These are phyloP conservation scores for Aspergillus sp. DNA, from an alignment of 2,329 filamentous ascomycete species.

Conservation along the genomic window DNA sequence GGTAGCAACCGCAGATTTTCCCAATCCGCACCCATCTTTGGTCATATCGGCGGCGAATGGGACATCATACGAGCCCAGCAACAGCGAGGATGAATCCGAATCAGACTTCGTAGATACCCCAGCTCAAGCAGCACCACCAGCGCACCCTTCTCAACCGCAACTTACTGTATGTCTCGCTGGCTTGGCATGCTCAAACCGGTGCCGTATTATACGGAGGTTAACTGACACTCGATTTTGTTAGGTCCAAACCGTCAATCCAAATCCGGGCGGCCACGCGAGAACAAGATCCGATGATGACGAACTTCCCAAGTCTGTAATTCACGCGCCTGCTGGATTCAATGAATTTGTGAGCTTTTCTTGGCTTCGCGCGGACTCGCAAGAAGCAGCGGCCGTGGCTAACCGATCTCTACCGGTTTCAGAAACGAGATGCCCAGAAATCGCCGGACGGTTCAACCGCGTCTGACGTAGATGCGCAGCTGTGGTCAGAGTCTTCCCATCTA, in stretches of 20 bases:
- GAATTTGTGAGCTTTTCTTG: slow-evolving; percentile 66
- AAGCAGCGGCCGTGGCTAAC: background rate
- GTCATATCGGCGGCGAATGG: slow-evolving; percentile 10
- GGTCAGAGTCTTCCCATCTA: slow-evolving; percentile 1
- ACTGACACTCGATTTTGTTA: slow-evolving; percentile 20
- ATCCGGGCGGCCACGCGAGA: slow-evolving; percentile 19
- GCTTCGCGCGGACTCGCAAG: background rate
- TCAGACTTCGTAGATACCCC: background rate
- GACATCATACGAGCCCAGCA: background rate
- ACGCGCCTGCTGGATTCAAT: slow-evolving; percentile 81
- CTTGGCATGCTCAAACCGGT: background rate
- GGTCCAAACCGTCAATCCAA: slow-evolving; percentile 36
- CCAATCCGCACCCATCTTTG: slow-evolving; percentile 11
- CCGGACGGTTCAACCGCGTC: slow-evolving; percentile 18
- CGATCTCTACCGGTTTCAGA: slow-evolving; percentile 4
- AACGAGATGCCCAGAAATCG: slow-evolving; percentile 9
- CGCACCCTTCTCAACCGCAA: slow-evolving; percentile 21
- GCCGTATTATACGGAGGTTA: too few species aligned
- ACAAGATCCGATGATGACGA: slow-evolving; percentile 68
- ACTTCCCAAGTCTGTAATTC: slow-evolving; percentile 81
- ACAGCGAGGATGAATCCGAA: slow-evolving; percentile 1
- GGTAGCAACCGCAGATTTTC: background rate
- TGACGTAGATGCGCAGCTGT: slow-evolving; percentile 13
- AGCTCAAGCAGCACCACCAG: background rate
- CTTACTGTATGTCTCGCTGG: slow-evolving; percentile 30